Evolutionary conservation across 768 basidiomycete species (phyloP).

Genomic region (Phanerochaete carnosa): DNA sequence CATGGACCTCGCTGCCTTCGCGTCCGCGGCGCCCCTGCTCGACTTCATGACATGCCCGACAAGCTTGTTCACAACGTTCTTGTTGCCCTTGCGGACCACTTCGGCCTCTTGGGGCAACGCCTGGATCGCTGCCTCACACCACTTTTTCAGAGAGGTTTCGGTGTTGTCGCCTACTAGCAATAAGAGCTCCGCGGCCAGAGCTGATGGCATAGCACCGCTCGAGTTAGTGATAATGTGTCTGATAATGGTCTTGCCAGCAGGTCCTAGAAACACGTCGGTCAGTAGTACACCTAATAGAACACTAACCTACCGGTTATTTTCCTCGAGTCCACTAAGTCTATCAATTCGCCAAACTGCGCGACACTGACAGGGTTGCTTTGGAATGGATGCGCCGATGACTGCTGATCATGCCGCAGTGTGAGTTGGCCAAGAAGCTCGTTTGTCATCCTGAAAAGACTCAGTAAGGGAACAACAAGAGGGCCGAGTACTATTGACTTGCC

Average conservation of each 20-base stretch:
- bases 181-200: conserved; percentile 49
- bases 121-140: conserved; percentile 65
- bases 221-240: conserved; percentile 57
- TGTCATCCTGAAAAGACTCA: conserved; percentile 60
- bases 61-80: conserved; percentile 77
- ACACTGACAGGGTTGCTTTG: conserved; percentile 50
- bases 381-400: neutral
- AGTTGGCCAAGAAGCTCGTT: conserved; percentile 86
- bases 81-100: conserved; percentile 64
- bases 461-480: neutral
- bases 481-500: conserved; percentile 45
- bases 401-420: conserved; percentile 25
- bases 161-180: conserved; percentile 38
- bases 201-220: conserved; percentile 32
- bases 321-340: conserved; percentile 67
- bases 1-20: conserved; percentile 48
- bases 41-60: conserved; percentile 84
- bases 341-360: conserved; percentile 67
- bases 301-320: conserved; percentile 60
- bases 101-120: conserved; percentile 64
- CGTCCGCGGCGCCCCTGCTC: conserved; percentile 77
- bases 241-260: conserved; percentile 76
- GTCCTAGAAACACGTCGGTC: conserved; percentile 44
- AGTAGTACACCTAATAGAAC: neutral
- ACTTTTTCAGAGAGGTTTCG: conserved; percentile 38